These are phyloP conservation scores for Dispira simplex DNA, from an alignment of 192 early-diverging fungal species.

Conservation along the genomic window DNA sequence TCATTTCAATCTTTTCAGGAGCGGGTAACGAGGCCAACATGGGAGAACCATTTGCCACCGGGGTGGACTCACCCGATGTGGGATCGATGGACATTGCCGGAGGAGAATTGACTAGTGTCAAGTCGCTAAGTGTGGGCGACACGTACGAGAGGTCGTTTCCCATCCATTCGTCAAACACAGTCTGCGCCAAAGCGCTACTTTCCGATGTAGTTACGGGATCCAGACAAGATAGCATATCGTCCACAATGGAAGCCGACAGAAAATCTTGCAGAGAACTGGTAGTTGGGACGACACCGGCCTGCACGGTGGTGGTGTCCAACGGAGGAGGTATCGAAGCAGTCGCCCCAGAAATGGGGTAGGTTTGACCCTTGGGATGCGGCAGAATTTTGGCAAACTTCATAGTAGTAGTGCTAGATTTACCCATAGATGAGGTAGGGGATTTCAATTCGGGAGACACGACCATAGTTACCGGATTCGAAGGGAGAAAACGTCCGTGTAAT, in stretches of 20 bases:
- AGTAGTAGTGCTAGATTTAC: neutral
- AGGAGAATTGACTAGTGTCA: neutral
- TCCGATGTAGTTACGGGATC: neutral
- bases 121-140: neutral
- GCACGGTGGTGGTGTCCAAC: too few species aligned
- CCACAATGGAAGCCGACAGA: neutral
- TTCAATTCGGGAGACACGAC: neutral
- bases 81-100: neutral
- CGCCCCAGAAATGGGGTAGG: neutral
- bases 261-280: too few species aligned
- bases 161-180: constrained; percentile 1
- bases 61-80: neutral
- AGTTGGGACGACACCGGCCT: too few species aligned
- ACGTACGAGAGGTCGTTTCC: neutral
- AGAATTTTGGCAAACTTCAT: neutral
- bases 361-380: neutral
- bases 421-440: neutral
- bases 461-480: too few species aligned
- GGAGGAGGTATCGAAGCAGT: neutral
- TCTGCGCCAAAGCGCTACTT: neutral
- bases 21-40: neutral
- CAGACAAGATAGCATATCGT: neutral
- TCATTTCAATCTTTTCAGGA: neutral
- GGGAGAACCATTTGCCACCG: neutral
- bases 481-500: constrained; percentile 7